Evolutionary conservation across 2,329 filamentous ascomycete genomes (phyloP).

Genomic region (Geosmithia putterillii): DNA sequence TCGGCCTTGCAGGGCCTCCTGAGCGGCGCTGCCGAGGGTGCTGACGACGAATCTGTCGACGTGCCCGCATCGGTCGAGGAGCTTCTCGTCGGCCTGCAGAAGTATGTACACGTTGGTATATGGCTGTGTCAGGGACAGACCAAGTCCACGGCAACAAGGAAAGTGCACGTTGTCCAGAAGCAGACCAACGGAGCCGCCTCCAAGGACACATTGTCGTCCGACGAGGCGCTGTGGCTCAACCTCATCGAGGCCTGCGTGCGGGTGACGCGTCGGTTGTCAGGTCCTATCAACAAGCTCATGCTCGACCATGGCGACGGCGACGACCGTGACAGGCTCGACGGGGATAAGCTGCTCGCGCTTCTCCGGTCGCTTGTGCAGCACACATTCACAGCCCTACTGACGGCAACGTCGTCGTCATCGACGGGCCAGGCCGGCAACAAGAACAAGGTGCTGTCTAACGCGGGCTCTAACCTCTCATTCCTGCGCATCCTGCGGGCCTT

Average conservation of each 20-base stretch:
- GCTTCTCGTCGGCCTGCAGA: conserved; percentile 66
- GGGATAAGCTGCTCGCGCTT: conserved; percentile 48
- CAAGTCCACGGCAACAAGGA: conserved; percentile 32
- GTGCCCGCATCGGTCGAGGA: conserved; percentile 57
- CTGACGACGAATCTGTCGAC: conserved; percentile 7
- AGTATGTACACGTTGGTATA: conserved; percentile 84
- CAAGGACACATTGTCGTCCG: conserved; percentile 35
- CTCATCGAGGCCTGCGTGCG: conserved; percentile 49
- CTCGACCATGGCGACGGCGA: conserved; percentile 10
- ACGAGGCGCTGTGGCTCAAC: conserved; percentile 47
- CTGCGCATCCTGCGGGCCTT: conserved; percentile 83
- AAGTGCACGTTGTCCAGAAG: conserved; percentile 32
- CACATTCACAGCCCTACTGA: conserved; percentile 76
- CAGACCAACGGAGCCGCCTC: conserved; percentile 28
- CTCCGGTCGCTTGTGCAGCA: conserved; percentile 77
- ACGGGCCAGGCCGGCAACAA: conserved; percentile 11
- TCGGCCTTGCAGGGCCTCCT: conserved; percentile 66
- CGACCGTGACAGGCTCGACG: conserved; percentile 38
- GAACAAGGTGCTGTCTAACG: conserved; percentile 21
- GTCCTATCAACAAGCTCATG: conserved; percentile 29
- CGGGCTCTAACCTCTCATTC: conserved; percentile 60
- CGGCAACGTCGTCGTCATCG: conserved; percentile 50
- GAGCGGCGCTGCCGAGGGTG: conserved; percentile 30
- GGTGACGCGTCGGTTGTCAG: conserved; percentile 52
- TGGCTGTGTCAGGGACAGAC: conserved; percentile 90